phyloP scores from a whole-genome alignment of 202 grass and related monocot genomes.

The Eragrostis tef region DNA sequence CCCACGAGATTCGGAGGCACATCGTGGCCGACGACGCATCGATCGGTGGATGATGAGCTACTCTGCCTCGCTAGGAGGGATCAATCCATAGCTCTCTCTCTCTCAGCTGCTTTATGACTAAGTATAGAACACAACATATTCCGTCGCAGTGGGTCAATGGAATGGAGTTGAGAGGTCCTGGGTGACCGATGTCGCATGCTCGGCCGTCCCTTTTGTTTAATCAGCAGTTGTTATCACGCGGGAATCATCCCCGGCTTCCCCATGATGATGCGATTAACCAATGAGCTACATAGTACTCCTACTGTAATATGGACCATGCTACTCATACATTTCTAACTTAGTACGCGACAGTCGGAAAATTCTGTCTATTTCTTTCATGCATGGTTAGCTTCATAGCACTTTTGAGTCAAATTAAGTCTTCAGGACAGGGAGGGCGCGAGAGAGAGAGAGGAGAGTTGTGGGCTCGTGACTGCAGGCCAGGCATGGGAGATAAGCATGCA shows the following conservation, averaged over 20 bases:
- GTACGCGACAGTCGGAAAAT: background rate
- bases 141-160: background rate
- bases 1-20: constrained; percentile 22
- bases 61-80: background rate
- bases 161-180: background rate
- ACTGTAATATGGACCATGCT: constrained; percentile 29
- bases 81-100: background rate
- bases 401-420: background rate
- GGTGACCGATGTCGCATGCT: constrained; percentile 1
- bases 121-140: background rate
- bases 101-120: background rate
- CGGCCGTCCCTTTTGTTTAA: constrained; percentile 13
- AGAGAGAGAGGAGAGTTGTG: background rate
- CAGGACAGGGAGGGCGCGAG: background rate
- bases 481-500: background rate
- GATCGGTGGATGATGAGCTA: background rate
- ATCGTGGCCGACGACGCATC: background rate
- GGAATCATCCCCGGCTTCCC: background rate
- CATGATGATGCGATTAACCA: constrained; percentile 27
- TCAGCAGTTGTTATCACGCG: constrained; percentile 18
- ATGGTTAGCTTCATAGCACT: background rate
- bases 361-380: background rate
- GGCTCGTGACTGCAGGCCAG: background rate
- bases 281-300: background rate
- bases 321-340: background rate